Evolutionary conservation across 176 grass and related monocot species (phyloP).

Genomic region (Oryza meyeriana): DNA sequence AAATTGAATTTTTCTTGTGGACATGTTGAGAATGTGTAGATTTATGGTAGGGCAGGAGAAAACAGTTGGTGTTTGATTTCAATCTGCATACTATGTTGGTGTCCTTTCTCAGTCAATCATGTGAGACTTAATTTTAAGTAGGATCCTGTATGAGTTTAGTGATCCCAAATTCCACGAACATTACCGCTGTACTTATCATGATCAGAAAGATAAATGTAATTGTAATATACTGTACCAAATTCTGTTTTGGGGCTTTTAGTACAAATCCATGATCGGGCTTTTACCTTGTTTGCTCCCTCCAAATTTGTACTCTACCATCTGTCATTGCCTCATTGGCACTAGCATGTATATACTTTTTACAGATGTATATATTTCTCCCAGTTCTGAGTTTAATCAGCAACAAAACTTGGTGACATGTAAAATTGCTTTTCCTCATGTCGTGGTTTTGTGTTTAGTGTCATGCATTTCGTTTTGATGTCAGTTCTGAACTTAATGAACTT

Average conservation of each 20-base stretch:
- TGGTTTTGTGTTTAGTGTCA: not conserved
- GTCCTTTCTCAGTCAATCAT: not conserved
- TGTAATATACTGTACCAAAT: not conserved
- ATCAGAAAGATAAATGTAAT: not conserved
- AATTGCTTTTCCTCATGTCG: not conserved
- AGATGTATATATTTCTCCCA: not conserved
- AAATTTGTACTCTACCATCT: not conserved
- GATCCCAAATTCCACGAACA: not conserved
- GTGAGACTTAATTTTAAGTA: not conserved
- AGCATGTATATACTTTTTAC: not conserved
- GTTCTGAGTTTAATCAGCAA: not conserved
- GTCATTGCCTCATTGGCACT: not conserved
- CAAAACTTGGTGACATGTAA: not conserved
- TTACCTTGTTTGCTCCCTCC: not conserved
- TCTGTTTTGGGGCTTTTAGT: not conserved
- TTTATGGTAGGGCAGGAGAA: not conserved
- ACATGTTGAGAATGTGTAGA: not conserved
- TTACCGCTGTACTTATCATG: not conserved
- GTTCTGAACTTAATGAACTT: conserved; percentile 6
- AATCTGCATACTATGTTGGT: not conserved
- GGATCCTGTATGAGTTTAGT: not conserved
- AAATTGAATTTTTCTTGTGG: not conserved
- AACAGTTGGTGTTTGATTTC: not conserved
- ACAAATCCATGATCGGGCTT: not conserved
- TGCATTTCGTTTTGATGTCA: conserved; percentile 23